Evolutionary conservation across 306 rosid species (phyloP).

Genomic region (Prunus armeniaca): DNA sequence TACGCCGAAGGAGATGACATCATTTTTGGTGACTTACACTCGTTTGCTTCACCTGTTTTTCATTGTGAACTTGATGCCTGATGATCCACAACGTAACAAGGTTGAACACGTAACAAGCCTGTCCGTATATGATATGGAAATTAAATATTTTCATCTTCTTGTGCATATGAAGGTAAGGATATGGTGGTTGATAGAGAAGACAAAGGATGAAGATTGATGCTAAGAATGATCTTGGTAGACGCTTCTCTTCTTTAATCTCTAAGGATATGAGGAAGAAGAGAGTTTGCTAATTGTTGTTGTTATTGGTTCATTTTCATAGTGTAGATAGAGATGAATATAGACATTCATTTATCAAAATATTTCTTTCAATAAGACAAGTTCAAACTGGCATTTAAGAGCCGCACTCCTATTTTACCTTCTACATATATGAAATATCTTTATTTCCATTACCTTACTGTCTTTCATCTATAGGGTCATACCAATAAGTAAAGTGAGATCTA

Average conservation of each 20-base stretch:
- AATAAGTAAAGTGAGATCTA: too few species aligned
- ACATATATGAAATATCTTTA: background rate
- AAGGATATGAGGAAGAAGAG: background rate
- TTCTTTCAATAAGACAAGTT: background rate
- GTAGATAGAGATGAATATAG: conserved; percentile 13
- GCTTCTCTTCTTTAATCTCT: background rate
- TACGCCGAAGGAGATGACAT: conserved; percentile 54
- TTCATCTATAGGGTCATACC: background rate
- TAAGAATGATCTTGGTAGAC: too few species aligned
- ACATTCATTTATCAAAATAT: conserved; percentile 14
- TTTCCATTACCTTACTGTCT: background rate
- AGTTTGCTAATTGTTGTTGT: conserved; percentile 4
- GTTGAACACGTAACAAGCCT: background rate
- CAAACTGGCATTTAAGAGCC: background rate
- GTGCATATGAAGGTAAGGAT: conserved; percentile 6
- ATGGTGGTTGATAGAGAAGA: background rate
- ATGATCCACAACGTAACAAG: background rate
- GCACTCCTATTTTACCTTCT: background rate
- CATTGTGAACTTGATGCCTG: conserved; percentile 59
- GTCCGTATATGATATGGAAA: too few species aligned
- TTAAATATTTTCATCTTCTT: background rate
- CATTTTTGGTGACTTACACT: conserved; percentile 60
- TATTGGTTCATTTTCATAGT: conserved; percentile 8
- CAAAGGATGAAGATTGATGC: too few species aligned
- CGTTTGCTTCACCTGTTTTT: conserved; percentile 56